Base-by-base conservation (phyloP, 1,139 yeast genomes). In the Hyphopichia pseudoburtonii region DNA sequence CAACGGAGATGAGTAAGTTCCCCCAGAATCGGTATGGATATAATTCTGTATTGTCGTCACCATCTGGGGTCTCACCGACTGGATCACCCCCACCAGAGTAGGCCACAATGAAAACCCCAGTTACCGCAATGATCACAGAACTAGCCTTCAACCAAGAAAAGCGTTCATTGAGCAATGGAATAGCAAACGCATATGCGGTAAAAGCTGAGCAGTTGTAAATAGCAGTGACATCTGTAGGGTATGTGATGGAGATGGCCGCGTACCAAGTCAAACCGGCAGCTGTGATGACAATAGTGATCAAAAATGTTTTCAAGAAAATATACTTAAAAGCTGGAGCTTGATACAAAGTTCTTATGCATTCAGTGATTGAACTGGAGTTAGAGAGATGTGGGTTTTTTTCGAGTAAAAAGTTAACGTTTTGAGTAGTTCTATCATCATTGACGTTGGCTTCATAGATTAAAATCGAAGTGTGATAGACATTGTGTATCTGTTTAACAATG, bases 171-270 rank as follows among this genome's bases (percentile, higher is more conserved):
- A 88, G 68, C 30, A 88, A 60, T 2, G 90, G 87, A 21, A 88
- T 82, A 2, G 95, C 89, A 61, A 88, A 87, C 5, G 87, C 78
- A 53, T 88, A 83, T 0, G 96, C 96, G 5, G 90, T 83, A 56
- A 88, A 87, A 0, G 95, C 95, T 10, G 90, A 82, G 54, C 95
- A 86, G 62, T 88, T 88, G 62, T 87, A 88, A 44, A 88, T 88
- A 8, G 96, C 96, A 3, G 96, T 87, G 21, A 88, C 83, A 53
- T 88, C 96, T 2, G 89, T 74, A 0, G 95, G 88, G 28, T 89
- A 85, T 1, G 96, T 83, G 57, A 86, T 62, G 21, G 82, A 71
- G 79, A 88, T 86, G 6, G 96, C 83, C 14, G 86, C 77, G 55
- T 86, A 88, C 96, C 96, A 88, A 1, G 95, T 80, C 29, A 78